These are phyloP conservation scores for Aspergillus japonicus DNA, from an alignment of 2,329 filamentous ascomycete genomes.

Conservation along the genomic window DNA sequence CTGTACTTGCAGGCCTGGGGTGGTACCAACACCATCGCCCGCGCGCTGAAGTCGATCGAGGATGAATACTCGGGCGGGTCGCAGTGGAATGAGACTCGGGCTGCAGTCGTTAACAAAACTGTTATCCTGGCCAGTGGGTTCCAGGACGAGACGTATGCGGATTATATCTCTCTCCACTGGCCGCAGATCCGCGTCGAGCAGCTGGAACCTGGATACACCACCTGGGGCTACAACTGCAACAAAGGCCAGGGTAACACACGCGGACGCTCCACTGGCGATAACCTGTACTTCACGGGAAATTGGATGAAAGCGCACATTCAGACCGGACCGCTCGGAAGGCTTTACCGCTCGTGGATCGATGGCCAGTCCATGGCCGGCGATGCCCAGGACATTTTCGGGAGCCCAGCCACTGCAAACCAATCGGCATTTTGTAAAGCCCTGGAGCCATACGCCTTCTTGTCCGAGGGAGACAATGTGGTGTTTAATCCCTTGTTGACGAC, in stretches of 20 bases:
- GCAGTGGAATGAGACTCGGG: not conserved
- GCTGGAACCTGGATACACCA: not conserved
- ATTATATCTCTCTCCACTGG: constrained; percentile 2
- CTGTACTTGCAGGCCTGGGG: constrained; percentile 8
- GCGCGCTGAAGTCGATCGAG: constrained; percentile 6
- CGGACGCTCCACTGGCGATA: not conserved
- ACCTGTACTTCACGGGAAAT: constrained; percentile 1
- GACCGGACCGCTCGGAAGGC: not conserved
- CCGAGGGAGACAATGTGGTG: constrained; percentile 5
- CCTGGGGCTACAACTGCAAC: constrained; percentile 4
- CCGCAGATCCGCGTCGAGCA: not conserved
- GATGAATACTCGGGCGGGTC: not conserved
- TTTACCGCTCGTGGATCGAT: constrained; percentile 8
- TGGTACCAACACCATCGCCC: constrained; percentile 6
- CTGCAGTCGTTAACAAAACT: not conserved
- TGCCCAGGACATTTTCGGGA: not conserved
- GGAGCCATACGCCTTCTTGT: constrained; percentile 1
- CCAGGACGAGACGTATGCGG: constrained; percentile 3
- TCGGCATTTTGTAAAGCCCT: not conserved
- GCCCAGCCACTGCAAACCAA: not conserved
- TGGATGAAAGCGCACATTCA: not conserved
- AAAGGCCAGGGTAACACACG: not conserved
- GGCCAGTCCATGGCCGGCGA: not conserved
- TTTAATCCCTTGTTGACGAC: constrained; percentile 4
- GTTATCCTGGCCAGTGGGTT: constrained; percentile 4